Base-by-base conservation (phyloP, 2,329 filamentous ascomycete genomes). In the Pseudopyricularia cyperi region DNA sequence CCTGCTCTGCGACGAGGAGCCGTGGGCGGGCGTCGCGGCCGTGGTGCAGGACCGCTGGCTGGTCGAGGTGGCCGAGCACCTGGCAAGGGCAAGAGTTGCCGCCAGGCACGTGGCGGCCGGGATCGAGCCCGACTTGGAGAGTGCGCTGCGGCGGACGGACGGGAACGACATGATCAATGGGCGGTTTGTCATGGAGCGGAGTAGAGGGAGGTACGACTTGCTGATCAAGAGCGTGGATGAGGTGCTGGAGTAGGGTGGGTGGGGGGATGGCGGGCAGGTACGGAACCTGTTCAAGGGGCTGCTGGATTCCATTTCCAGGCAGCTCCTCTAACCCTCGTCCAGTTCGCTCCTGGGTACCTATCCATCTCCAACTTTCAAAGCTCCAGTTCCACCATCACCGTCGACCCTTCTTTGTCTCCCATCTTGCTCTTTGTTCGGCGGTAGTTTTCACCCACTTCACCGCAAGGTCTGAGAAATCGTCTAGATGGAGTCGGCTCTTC, bases 31-130 rank as follows among this genome's bases (percentile, higher is more conserved):
- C 24, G 62, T 72, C 22, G 57, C 61, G 2, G 35, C 42, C 0
- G 26, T 68, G 4, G 65, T 69, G 3, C 70, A 73, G 52, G 66
- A 69, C n/a, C 62, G 63, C 2, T 67, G 69, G 56, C 66, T 72
- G 19, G 64, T 74, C 0, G 60, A 67, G 30, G 65, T 70, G 0
- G 66, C 71, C 37, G 56, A 64, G 2, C 52, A 54, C 3, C 56
- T 68, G 19, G 69, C 69, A 2, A 56, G 63, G 26, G 55, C 56
- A n/a, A 60, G 70, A 12, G 61, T 71, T 15, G 69, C 70, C 0
- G 56, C 55, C 30, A 58, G 70, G 11, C 70, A 72, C 59, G 53
- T 71, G 1, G 42, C 56, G 28, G 64, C 66, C 0, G 68, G 69
- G 0, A 72, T 73, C 48, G 69, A 73, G 57, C 57, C 56, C 7